A percentile compares a stretch with the other conserved stretches of the same genome.
Conservation (phyloP, 305 asterid species). For the Striga hermonthica region DNA sequence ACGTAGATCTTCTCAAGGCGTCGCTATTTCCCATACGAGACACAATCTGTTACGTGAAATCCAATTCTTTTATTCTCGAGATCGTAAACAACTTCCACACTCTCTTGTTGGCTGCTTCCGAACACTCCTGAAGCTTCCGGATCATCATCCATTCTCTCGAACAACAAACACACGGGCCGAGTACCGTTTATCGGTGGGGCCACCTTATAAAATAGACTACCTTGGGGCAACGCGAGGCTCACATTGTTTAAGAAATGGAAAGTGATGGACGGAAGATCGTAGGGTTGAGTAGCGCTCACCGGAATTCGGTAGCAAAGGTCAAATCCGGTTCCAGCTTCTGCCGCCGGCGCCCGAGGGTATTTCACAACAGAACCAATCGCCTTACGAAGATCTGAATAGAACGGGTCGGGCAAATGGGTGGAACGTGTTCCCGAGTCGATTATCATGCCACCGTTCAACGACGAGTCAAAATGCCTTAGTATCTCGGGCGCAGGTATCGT, state of each 20-base stretch:
- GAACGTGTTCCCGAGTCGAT: constrained; percentile 80
- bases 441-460: constrained; percentile 69
- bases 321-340: constrained; percentile 53
- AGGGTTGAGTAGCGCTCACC: constrained; percentile 15
- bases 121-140: constrained; percentile 77
- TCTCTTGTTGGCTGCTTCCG: constrained; percentile 37
- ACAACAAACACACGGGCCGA: constrained; percentile 59
- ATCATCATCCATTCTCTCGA: constrained; percentile 59
- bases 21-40: no score
- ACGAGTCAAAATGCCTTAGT: constrained; percentile 52
- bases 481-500: constrained; percentile 35
- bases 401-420: constrained; percentile 65
- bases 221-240: constrained; percentile 52
- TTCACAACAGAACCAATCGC: constrained; percentile 38
- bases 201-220: constrained; percentile 62
- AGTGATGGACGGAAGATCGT: constrained; percentile 49
- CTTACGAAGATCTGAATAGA: constrained; percentile 49
- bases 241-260: constrained; percentile 64
- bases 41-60: no score
- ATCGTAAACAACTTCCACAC: no score
- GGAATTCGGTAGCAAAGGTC: constrained; percentile 64
- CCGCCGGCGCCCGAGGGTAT: constrained; percentile 51
- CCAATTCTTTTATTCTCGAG: no score
- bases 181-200: constrained; percentile 50
- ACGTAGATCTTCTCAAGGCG: no score